Evolutionary conservation across 768 basidiomycete genomes (phyloP).

Genomic region (Tricholoma flavovirens): DNA sequence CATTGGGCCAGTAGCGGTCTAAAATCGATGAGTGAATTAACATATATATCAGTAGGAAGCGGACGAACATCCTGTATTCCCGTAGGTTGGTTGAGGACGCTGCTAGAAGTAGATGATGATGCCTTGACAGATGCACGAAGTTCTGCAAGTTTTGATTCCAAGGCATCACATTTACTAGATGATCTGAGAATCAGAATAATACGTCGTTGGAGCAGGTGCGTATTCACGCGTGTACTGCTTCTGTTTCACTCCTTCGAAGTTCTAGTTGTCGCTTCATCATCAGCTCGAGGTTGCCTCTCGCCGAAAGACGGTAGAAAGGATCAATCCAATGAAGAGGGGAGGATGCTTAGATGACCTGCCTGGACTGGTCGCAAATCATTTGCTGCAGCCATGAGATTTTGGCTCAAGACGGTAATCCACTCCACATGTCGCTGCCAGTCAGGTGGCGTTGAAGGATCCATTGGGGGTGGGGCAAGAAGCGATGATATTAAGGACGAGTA

Average conservation of each 20-base stretch:
- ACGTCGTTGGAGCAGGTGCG: not conserved
- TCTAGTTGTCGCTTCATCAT: conserved; percentile 82
- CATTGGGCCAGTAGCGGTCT: not conserved
- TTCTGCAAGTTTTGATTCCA: conserved; percentile 59
- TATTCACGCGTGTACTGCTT: conserved; percentile 59
- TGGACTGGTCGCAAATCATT: conserved; percentile 89
- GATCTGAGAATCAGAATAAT: not conserved
- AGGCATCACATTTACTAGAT: conserved; percentile 62
- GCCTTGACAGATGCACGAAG: conserved; percentile 36
- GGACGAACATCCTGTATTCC: not conserved
- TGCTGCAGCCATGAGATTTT: conserved; percentile 86
- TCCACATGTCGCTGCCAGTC: conserved; percentile 75
- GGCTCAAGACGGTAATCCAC: conserved; percentile 75
- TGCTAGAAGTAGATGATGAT: too few relatives aligned
- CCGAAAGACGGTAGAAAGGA: conserved; percentile 34
- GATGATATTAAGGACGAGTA: conserved; percentile 72
- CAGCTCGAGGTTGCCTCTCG: conserved; percentile 71
- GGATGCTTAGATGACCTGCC: conserved; percentile 30
- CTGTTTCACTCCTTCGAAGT: conserved; percentile 67
- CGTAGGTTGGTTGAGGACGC: not conserved
- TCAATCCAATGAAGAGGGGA: not conserved
- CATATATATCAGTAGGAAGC: not conserved
- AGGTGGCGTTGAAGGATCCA: conserved; percentile 41
- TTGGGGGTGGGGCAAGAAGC: conserved; percentile 60
- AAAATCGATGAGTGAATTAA: not conserved